Percentiles rank a stretch among this genome's conserved stretches.
Conservation (phyloP, 208 protist genomes). For the Acanthamoeba quina region DNA sequence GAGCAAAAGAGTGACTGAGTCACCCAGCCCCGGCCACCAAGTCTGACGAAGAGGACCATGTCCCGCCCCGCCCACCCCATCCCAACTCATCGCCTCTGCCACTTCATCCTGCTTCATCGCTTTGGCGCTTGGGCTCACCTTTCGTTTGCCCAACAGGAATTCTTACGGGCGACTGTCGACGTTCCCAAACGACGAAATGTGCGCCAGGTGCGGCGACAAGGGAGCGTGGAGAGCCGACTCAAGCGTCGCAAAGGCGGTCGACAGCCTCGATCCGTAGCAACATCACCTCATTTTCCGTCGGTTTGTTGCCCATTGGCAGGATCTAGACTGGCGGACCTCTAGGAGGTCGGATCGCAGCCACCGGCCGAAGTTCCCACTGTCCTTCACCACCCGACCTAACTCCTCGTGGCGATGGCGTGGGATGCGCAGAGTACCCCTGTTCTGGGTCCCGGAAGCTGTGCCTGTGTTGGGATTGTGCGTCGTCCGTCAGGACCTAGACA, state of each 20-base stretch:
- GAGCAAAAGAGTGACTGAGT: not conserved
- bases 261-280: not conserved
- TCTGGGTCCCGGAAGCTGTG: not conserved
- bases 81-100: not conserved
- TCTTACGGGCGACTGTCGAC: not conserved
- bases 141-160: not conserved
- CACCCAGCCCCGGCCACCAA: not conserved
- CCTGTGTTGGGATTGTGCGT: not conserved
- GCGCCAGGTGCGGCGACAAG: not conserved
- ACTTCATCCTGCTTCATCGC: not conserved
- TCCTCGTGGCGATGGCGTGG: not conserved
- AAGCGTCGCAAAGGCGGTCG: not conserved
- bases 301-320: not conserved
- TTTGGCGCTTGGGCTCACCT: not conserved
- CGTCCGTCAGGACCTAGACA: not conserved
- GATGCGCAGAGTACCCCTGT: not conserved
- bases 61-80: not conserved
- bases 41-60: conserved; percentile 18
- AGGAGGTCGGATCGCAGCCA: not conserved
- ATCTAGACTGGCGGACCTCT: not conserved
- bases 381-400: not conserved
- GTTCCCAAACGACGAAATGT: not conserved
- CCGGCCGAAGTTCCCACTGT: not conserved
- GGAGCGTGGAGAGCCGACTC: too few species aligned
- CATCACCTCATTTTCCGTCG: conserved; percentile 4